A percentile compares a stretch with the other conserved stretches of the same genome.
Conservation (phyloP, 1,139 yeast genomes). For the Hansenula sp. region DNA sequence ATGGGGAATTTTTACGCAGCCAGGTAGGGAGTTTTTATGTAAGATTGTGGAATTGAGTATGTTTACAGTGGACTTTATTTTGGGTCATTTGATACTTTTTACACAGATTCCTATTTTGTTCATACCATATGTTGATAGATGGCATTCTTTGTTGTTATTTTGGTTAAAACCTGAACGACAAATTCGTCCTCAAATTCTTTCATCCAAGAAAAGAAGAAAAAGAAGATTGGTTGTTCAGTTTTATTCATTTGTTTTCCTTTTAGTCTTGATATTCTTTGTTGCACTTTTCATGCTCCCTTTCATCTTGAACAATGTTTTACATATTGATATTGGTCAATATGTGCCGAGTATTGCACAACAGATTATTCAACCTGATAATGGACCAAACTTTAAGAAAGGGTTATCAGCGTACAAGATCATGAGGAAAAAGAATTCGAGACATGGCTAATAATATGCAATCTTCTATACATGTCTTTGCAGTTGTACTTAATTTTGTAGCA, state of each 20-base stretch:
- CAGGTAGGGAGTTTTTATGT: conserved; percentile 49
- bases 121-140: conserved; percentile 50
- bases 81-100: conserved; percentile 49
- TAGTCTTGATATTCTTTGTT: conserved; percentile 28
- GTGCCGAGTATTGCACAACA: conserved; percentile 32
- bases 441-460: neutral
- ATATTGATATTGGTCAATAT: conserved; percentile 34
- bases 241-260: conserved; percentile 33
- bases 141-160: conserved; percentile 55
- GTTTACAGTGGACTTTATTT: conserved; percentile 47
- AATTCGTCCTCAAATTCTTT: conserved; percentile 46
- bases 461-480: neutral
- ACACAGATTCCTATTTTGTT: conserved; percentile 49
- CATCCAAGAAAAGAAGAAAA: conserved; percentile 81
- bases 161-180: conserved; percentile 57
- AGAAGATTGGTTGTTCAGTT: conserved; percentile 46
- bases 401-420: conserved; percentile 24
- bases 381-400: conserved; percentile 32
- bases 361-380: conserved; percentile 40
- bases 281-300: conserved; percentile 36
- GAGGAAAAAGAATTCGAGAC: conserved; percentile 3
- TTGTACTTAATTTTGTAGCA: neutral
- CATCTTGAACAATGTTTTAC: conserved; percentile 28
- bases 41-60: conserved; percentile 51
- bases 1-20: conserved; percentile 45